Evolutionary conservation across 192 early-diverging fungal species (phyloP).

Genomic region (Bifiguratus adelaidae): DNA sequence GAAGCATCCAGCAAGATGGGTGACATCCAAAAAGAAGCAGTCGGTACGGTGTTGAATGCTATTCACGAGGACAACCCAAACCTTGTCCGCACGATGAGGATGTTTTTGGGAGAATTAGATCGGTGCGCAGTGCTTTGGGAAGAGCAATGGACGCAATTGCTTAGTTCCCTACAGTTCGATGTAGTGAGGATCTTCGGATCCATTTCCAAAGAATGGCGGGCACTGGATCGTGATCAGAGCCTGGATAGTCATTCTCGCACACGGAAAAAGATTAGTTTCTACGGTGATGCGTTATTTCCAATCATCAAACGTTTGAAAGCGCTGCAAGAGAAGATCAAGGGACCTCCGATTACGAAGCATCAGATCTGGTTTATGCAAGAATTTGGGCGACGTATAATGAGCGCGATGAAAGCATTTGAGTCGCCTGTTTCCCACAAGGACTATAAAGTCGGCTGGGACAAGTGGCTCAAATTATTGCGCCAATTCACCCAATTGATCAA

Average conservation of each 20-base stretch:
- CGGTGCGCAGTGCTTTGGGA: conserved; percentile 73
- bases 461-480: conserved; percentile 31
- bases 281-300: conserved; percentile 45
- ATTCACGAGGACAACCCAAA: conserved; percentile 23
- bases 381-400: too few relatives aligned
- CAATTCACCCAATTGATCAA: conserved; percentile 44
- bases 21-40: conserved; percentile 16
- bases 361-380: conserved; percentile 64
- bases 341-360: conserved; percentile 18
- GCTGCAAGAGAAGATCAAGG: conserved; percentile 30
- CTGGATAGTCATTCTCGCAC: conserved; percentile 24
- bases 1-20: conserved; percentile 28
- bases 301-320: conserved; percentile 42
- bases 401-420: too few relatives aligned
- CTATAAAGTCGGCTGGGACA: neutral
- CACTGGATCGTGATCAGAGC: conserved; percentile 30
- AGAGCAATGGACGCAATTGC: conserved; percentile 66
- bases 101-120: conserved; percentile 51
- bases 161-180: conserved; percentile 46
- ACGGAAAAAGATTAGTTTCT: conserved; percentile 34
- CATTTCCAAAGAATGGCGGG: conserved; percentile 40
- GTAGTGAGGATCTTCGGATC: conserved; percentile 37
- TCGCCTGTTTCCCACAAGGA: too few relatives aligned
- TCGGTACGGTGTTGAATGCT: conserved; percentile 22
- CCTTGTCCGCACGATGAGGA: conserved; percentile 37